These are phyloP conservation scores for Gastrolobium villosum DNA, from an alignment of 306 rosid species.

Conservation along the genomic window DNA sequence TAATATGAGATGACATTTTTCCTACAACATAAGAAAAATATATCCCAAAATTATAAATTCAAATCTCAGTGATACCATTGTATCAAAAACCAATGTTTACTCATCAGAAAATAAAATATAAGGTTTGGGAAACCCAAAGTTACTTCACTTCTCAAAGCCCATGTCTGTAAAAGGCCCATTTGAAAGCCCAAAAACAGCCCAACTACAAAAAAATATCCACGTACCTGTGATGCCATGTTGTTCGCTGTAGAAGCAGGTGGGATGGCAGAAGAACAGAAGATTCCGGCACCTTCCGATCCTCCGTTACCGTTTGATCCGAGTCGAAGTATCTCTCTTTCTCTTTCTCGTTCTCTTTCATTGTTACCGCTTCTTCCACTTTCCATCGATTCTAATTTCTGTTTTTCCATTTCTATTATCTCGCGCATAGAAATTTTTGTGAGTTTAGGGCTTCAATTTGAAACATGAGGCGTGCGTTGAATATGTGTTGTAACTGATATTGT, in stretches of 20 bases:
- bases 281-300: constrained; percentile 38
- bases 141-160: neutral
- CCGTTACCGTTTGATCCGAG: constrained; percentile 47
- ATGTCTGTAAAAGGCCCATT: constrained; percentile 31
- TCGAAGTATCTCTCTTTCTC: constrained; percentile 39
- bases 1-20: too few relatives aligned
- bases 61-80: too few relatives aligned
- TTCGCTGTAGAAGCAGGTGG: neutral
- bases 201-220: neutral
- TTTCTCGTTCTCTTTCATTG: neutral
- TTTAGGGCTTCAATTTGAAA: constrained; percentile 45
- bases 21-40: too few relatives aligned
- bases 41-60: too few relatives aligned
- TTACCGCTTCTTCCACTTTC: neutral
- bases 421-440: neutral
- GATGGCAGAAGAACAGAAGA: constrained; percentile 46
- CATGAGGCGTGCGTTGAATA: neutral
- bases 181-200: constrained; percentile 21
- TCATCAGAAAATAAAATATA: neutral
- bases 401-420: neutral
- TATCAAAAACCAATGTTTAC: too few relatives aligned
- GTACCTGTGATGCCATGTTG: neutral
- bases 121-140: neutral
- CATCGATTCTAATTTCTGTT: neutral
- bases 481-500: neutral